These are phyloP conservation scores for Hysterium pulicare DNA, from an alignment of 2,329 filamentous ascomycete genomes.

Conservation along the genomic window DNA sequence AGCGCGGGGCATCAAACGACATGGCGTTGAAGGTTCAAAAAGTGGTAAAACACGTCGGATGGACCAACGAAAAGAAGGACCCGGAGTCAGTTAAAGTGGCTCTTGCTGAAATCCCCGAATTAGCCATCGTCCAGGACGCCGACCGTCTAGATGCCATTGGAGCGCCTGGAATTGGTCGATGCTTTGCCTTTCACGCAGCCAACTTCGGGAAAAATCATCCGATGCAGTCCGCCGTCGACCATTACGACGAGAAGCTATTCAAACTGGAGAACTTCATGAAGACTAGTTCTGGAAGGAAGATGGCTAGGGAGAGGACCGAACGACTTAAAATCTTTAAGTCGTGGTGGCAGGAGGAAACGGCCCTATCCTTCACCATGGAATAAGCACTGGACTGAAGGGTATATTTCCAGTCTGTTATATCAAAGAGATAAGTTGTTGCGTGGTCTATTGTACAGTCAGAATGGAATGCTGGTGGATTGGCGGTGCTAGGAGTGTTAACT, in stretches of 20 bases:
- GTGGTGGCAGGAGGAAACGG: constrained; percentile 11
- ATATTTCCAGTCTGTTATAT: too few species aligned
- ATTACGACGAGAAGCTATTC: constrained; percentile 35
- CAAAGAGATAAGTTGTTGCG: too few species aligned
- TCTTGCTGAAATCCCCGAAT: constrained; percentile 64
- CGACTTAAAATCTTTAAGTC: constrained; percentile 7
- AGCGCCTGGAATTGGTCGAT: constrained; percentile 73
- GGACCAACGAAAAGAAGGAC: constrained; percentile 68
- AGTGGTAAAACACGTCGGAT: constrained; percentile 75
- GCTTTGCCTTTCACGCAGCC: constrained; percentile 62
- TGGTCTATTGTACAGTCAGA: too few species aligned
- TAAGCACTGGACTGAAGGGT: too few species aligned
- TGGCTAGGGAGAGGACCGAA: constrained; percentile 12
- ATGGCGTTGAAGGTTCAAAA: constrained; percentile 67
- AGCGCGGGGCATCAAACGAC: constrained; percentile 52
- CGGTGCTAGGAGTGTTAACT: too few species aligned
- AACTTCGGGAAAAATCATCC: constrained; percentile 19
- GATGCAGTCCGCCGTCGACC: constrained; percentile 28
- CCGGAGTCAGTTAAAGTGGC: constrained; percentile 58
- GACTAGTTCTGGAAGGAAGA: constrained; percentile 21
- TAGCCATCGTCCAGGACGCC: constrained; percentile 82
- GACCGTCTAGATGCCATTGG: constrained; percentile 83
- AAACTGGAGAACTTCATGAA: constrained; percentile 36
- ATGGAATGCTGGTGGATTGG: too few species aligned
- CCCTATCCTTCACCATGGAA: background rate